These are phyloP conservation scores for Verticillium isaacii DNA, from an alignment of 2,329 filamentous ascomycete species.

Conservation along the genomic window DNA sequence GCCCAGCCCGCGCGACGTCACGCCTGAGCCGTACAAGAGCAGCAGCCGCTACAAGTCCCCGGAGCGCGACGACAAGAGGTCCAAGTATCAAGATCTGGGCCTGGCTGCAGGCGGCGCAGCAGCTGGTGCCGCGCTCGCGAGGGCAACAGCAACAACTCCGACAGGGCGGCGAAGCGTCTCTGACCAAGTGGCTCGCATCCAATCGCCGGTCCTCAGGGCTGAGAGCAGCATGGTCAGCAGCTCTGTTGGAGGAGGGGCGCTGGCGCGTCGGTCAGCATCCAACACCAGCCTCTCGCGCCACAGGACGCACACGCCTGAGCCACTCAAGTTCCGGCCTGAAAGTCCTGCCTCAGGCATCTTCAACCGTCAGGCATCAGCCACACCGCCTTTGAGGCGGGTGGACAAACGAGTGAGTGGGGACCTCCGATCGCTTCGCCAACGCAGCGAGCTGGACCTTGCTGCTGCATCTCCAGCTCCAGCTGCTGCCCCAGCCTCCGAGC, in stretches of 20 bases:
- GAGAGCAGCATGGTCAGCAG: constrained; percentile 19
- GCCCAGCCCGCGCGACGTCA: constrained; percentile 27
- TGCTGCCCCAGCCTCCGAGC: neutral
- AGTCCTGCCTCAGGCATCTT: constrained; percentile 47
- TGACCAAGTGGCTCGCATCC: constrained; percentile 22
- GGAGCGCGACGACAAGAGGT: constrained; percentile 9
- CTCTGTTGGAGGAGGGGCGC: constrained; percentile 23
- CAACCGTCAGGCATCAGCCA: constrained; percentile 44
- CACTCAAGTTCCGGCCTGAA: constrained; percentile 53
- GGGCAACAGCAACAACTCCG: constrained; percentile 13
- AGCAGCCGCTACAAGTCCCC: constrained; percentile 15
- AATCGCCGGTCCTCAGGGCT: constrained; percentile 6
- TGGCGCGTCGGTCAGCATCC: constrained; percentile 40
- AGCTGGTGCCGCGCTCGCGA: constrained; percentile 11
- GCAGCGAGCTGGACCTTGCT: constrained; percentile 23
- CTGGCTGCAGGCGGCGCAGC: constrained; percentile 22
- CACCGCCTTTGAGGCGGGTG: constrained; percentile 67
- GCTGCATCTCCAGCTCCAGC: neutral
- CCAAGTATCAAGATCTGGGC: constrained; percentile 20
- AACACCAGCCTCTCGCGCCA: constrained; percentile 49
- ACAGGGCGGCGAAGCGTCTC: constrained; percentile 28
- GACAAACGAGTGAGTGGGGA: constrained; percentile 70
- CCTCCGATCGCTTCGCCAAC: constrained; percentile 64
- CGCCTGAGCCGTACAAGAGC: constrained; percentile 41
- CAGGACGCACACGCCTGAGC: constrained; percentile 43